Evolutionary conservation across 1,284 basidiomycete genomes (phyloP).

Genomic region (Irpex sp.): DNA sequence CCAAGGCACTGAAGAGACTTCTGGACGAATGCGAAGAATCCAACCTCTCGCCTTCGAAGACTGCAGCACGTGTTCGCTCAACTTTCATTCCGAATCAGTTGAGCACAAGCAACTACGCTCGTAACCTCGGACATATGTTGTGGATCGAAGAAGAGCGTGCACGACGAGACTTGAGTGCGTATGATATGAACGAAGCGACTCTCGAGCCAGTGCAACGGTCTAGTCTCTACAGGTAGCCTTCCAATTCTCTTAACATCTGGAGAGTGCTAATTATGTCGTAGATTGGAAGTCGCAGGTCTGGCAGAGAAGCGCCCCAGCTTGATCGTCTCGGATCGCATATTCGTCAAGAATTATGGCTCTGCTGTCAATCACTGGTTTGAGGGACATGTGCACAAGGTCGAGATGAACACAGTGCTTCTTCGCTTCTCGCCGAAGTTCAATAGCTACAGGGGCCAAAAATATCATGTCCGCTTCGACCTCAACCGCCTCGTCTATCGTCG

Average conservation of each 20-base stretch:
- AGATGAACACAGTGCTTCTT: conserved; percentile 36
- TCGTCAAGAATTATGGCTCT: conserved; percentile 31
- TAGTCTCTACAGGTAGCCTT: background rate
- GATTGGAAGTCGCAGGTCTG: conserved; percentile 37
- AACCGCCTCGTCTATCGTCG: conserved; percentile 11
- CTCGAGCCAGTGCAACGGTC: conserved; percentile 27
- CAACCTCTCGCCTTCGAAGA: conserved; percentile 40
- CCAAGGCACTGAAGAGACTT: conserved; percentile 21
- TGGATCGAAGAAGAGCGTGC: conserved; percentile 42
- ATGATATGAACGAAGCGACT: conserved; percentile 35
- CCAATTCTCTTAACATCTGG: background rate
- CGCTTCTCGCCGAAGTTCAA: conserved; percentile 42
- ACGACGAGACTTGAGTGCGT: conserved; percentile 39
- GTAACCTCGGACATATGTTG: conserved; percentile 24
- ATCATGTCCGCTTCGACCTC: conserved; percentile 22
- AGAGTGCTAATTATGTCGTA: no score
- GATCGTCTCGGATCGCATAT: conserved; percentile 32
- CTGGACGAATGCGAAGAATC: conserved; percentile 28
- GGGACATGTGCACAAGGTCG: conserved; percentile 46
- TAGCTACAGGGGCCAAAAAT: conserved; percentile 36
- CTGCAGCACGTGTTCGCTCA: background rate
- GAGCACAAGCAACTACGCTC: background rate
- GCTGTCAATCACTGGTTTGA: conserved; percentile 39
- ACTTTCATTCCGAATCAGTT: background rate
- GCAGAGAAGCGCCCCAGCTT: conserved; percentile 38